Evolutionary conservation across 202 grass and related monocot species (phyloP).

Genomic region (Carex sylvatica): DNA sequence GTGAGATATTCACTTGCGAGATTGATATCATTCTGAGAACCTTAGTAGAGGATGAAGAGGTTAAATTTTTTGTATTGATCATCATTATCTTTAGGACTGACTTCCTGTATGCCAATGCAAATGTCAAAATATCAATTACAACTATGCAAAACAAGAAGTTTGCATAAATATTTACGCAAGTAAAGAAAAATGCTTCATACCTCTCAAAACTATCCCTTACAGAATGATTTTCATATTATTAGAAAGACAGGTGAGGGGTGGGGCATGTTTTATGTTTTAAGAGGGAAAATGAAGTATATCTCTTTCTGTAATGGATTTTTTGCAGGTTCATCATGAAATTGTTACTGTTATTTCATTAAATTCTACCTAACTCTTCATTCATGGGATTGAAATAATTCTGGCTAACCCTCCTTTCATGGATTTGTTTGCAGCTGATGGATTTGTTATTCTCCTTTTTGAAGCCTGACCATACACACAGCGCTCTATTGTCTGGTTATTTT

Average conservation of each 20-base stretch:
- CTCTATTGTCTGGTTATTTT: conserved; percentile 95
- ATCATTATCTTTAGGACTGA: background rate
- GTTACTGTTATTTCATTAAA: conserved; percentile 15
- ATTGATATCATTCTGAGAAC: conserved; percentile 98
- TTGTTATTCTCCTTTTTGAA: conserved; percentile 97
- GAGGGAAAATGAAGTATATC: background rate
- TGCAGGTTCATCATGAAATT: background rate
- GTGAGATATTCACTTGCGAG: conserved; percentile 98
- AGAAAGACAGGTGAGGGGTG: background rate
- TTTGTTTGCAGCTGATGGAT: conserved; percentile 76
- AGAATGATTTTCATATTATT: background rate
- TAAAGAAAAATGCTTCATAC: background rate
- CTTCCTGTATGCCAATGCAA: background rate
- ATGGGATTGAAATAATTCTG: conserved; percentile 20
- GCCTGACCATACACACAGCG: conserved; percentile 73
- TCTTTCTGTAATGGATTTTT: conserved; percentile 10
- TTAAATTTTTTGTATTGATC: conserved; percentile 33
- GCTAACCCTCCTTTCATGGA: conserved; percentile 27
- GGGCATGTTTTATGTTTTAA: background rate
- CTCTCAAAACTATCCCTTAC: background rate
- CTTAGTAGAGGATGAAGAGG: conserved; percentile 93
- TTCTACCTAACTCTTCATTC: conserved; percentile 33
- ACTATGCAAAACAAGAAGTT: background rate
- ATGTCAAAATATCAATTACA: background rate
- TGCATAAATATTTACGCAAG: background rate